These are phyloP conservation scores for Gynandropsis gynandra DNA, from an alignment of 345 rosid genomes.

Conservation along the genomic window DNA sequence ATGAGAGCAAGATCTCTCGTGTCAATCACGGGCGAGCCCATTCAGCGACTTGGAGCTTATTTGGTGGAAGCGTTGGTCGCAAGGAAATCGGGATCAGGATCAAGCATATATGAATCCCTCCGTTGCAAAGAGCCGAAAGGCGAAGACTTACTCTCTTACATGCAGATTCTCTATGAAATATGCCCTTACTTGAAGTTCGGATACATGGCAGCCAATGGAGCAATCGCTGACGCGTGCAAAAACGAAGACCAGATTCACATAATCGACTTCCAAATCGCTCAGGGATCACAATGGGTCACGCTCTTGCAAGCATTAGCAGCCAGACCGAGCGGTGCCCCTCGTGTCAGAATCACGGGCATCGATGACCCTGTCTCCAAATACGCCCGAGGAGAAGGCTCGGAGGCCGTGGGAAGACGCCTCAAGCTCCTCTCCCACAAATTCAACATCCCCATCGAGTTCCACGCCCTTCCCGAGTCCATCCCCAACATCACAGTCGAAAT, in stretches of 20 bases:
- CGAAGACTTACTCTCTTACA: constrained; percentile 59
- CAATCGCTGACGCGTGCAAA: constrained; percentile 94
- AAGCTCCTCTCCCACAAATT: constrained; percentile 53
- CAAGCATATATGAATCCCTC: constrained; percentile 57
- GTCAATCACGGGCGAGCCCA: constrained; percentile 42
- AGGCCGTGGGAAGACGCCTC: constrained; percentile 55
- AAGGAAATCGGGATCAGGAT: constrained; percentile 37
- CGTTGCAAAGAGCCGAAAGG: constrained; percentile 68
- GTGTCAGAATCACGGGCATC: constrained; percentile 66
- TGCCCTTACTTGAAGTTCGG: constrained; percentile 94
- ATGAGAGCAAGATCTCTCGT: constrained; percentile 41
- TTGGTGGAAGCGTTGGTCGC: constrained; percentile 49
- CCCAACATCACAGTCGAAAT: constrained; percentile 38
- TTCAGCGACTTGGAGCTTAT: constrained; percentile 45
- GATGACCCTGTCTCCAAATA: constrained; percentile 62
- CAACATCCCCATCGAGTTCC: constrained; percentile 71
- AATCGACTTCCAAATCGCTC: constrained; percentile 80
- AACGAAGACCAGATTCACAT: constrained; percentile 74
- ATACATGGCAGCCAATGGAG: constrained; percentile 94
- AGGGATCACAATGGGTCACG: constrained; percentile 86
- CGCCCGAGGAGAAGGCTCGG: constrained; percentile 65
- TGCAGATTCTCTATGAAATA: constrained; percentile 73
- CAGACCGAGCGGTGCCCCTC: constrained; percentile 83
- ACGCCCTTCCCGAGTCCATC: constrained; percentile 44
- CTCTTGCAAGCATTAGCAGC: constrained; percentile 94